phyloP scores from a whole-genome alignment of 352 stramenopile species.

The Phytophthora hybrid region DNA sequence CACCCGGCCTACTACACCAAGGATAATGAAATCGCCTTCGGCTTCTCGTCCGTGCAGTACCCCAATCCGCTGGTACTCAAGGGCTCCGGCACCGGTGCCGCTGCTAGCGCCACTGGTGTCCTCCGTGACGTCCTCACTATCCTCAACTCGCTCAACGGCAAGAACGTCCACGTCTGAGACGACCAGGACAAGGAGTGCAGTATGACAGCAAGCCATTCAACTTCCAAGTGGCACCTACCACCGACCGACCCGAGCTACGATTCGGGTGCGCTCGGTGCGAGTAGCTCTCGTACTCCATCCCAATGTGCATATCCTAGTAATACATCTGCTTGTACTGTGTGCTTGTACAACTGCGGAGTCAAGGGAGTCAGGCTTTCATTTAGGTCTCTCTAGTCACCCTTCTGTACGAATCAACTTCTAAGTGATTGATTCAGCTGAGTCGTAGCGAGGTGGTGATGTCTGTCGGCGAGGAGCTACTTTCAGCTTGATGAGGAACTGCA shows the following conservation, averaged over 20 bases:
- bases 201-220: conserved; percentile 29
- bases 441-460: conserved; percentile 6
- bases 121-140: conserved; percentile 83
- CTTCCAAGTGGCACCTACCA: conserved; percentile 25
- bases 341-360: not conserved
- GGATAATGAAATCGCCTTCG: conserved; percentile 80
- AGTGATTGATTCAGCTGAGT: conserved; percentile 19
- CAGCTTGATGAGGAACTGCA: conserved; percentile 78
- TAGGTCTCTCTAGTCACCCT: not conserved
- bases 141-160: conserved; percentile 71
- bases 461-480: conserved; percentile 41
- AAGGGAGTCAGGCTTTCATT: not conserved
- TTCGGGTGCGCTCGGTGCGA: conserved; percentile 22
- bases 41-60: conserved; percentile 79
- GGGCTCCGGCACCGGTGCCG: conserved; percentile 66
- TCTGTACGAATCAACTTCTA: too few species aligned
- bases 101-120: conserved; percentile 73
- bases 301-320: conserved; percentile 22
- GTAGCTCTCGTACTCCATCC: conserved; percentile 37
- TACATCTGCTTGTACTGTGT: not conserved
- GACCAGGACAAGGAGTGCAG: conserved; percentile 31
- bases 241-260: conserved; percentile 10
- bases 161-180: conserved; percentile 46
- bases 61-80: conserved; percentile 75
- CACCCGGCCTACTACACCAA: conserved; percentile 69